Percentiles rank a stretch among this genome's conserved stretches.
These are phyloP conservation scores for Phytopythium cucurbitacearum DNA, from an alignment of 352 stramenopile species.

Conservation along the genomic window DNA sequence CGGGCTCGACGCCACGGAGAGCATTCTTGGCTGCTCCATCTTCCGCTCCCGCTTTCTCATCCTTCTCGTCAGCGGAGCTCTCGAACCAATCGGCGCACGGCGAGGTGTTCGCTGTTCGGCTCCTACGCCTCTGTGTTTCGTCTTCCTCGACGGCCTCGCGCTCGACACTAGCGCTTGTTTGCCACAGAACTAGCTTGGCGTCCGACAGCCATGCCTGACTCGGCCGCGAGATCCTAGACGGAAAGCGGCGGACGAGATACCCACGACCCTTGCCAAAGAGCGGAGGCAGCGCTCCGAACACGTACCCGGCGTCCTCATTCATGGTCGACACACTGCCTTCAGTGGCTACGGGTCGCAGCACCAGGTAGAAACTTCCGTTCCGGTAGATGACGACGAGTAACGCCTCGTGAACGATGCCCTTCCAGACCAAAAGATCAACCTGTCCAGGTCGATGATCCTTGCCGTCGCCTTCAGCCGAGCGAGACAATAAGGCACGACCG, in stretches of 20 bases:
- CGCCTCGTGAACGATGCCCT: conserved; percentile 47
- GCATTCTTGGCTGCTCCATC: conserved; percentile 1
- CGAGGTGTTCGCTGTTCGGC: conserved; percentile 6
- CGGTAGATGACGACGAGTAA: conserved; percentile 54
- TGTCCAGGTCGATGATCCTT: conserved; percentile 13
- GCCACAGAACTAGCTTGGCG: conserved; percentile 57
- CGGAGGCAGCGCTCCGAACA: conserved; percentile 40
- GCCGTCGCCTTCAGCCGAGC: conserved; percentile 8
- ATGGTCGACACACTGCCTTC: conserved; percentile 14
- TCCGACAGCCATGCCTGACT: conserved; percentile 34
- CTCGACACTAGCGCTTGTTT: conserved; percentile 46
- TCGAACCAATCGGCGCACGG: conserved; percentile 42
- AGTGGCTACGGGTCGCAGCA: conserved; percentile 19
- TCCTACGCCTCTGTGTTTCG: conserved; percentile 19
- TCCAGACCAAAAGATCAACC: conserved; percentile 51
- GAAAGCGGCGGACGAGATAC: conserved; percentile 46
- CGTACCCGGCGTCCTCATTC: conserved; percentile 24
- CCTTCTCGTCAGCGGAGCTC: conserved; percentile 7
- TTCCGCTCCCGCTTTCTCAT: conserved; percentile 6
- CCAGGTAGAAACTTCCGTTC: conserved; percentile 44
- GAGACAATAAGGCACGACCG: conserved; percentile 9
- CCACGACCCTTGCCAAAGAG: conserved; percentile 44
- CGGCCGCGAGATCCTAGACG: conserved; percentile 4
- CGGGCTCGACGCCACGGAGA: conserved; percentile 11
- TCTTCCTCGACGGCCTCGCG: conserved; percentile 37